These are phyloP conservation scores for Colletotrichum echinochloae DNA, from an alignment of 2,329 filamentous ascomycete genomes.

Conservation along the genomic window DNA sequence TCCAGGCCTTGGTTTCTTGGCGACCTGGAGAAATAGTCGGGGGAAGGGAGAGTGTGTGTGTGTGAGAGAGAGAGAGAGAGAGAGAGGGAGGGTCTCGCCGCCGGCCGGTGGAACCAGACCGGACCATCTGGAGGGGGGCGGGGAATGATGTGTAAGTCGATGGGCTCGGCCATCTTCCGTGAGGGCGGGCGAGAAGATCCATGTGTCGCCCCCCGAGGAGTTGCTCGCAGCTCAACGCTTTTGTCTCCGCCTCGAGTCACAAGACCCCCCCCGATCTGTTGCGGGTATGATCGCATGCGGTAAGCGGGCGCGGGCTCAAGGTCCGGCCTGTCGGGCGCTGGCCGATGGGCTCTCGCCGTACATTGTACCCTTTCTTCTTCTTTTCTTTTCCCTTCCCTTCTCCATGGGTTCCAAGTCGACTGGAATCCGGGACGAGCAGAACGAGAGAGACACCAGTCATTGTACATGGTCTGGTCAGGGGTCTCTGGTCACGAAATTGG, in stretches of 20 bases:
- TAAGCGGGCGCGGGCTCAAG: too few species aligned
- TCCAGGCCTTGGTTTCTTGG: not conserved
- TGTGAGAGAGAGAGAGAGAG: not conserved
- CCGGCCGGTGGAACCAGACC: conserved; percentile 17
- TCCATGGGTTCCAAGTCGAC: too few species aligned
- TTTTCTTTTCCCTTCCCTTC: too few species aligned
- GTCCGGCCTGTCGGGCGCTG: conserved; percentile 30
- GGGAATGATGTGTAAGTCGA: too few species aligned
- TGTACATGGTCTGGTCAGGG: too few species aligned
- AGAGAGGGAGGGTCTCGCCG: conserved; percentile 12
- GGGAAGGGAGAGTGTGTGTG: not conserved
- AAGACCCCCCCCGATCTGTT: conserved; percentile 1
- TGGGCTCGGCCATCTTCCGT: conserved; percentile 40
- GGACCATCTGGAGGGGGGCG: conserved; percentile 10
- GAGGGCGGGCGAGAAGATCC: not conserved
- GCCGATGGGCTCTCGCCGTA: conserved; percentile 19
- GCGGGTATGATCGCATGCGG: conserved; percentile 4
- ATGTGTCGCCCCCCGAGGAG: not conserved
- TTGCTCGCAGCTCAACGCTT: too few species aligned
- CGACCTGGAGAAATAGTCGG: not conserved
- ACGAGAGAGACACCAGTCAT: too few species aligned
- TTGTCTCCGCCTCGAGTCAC: conserved; percentile 37
- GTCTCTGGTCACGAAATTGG: conserved; percentile 5
- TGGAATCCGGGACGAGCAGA: too few species aligned
- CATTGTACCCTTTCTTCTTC: too few species aligned